A percentile compares a stretch with the other conserved stretches of the same genome.
Conservation (phyloP, 1,284 basidiomycete genomes). For the Ceraceosorus guamensis region DNA sequence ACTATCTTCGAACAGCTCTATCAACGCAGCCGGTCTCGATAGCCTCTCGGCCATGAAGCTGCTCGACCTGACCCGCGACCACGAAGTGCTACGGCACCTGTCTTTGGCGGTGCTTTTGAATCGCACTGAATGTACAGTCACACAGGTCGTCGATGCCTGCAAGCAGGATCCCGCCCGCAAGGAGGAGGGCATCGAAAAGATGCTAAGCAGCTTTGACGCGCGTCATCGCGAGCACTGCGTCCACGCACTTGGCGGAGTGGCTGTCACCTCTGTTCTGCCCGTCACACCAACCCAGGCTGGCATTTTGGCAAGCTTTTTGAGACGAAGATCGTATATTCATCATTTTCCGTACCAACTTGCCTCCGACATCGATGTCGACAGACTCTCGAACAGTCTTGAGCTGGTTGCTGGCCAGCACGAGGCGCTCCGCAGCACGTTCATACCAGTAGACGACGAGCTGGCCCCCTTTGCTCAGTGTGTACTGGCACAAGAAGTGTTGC, state of each 20-base stretch:
- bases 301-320: conserved; percentile 14
- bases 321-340: conserved; percentile 2
- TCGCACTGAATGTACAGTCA: no score
- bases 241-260: background rate
- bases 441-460: conserved; percentile 13
- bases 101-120: background rate
- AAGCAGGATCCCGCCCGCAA: no score
- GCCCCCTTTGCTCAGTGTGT: conserved; percentile 16
- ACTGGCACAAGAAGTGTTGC: background rate
- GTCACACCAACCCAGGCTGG: conserved; percentile 17
- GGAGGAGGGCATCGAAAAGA: conserved; percentile 3
- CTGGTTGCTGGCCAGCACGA: conserved; percentile 1
- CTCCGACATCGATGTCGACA: background rate
- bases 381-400: conserved; percentile 2
- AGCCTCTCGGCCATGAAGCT: conserved; percentile 14
- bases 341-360: conserved; percentile 1
- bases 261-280: conserved; percentile 1
- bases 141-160: no score
- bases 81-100: conserved; percentile 1
- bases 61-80: conserved; percentile 7
- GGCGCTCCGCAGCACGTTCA: conserved; percentile 8
- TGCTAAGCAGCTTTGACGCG: background rate
- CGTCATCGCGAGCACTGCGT: background rate
- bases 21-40: conserved; percentile 11
- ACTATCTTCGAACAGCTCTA: background rate